Evolutionary conservation across 495 filamentous ascomycete species (phyloP), one percentile per base, ranked within the genome.

Genomic region (Aspergillus coremiiformis): DNA sequence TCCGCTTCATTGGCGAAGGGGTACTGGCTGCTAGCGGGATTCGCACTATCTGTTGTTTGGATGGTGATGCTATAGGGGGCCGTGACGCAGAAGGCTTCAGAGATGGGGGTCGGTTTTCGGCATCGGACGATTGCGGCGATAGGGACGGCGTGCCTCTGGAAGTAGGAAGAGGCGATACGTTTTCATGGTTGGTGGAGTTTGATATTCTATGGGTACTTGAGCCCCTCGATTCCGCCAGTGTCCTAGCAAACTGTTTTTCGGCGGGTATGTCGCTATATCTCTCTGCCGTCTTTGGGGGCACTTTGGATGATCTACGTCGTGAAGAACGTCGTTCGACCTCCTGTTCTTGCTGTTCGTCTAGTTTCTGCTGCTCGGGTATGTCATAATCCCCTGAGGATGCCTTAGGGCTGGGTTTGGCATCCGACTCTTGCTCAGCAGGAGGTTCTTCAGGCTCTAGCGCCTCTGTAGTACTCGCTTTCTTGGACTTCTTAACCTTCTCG

Each of bases 61-160:
- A 63, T 7, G 76, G 69, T 4, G 75, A 74, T 27, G 57, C 47
- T 15, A 66, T 51, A 30, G 60, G 56, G 26, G 61, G 60, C 4
- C 71, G 56, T 14, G 62, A 67, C 62, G 55, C 60, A 43, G 76
- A 71, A 3, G 74, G 76, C 47, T 76, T 79, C 4, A 82, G 79
- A 1, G 83, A 84, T 3, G 86, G 87, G 0, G 85, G 86, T 15
- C 78, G 81, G 55, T 90, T 90, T 61, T 90, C 87, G 1, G 84
- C 86, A 67, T 90, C 83, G n/a, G 87, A 90, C 4, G 86, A 83
- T 53, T 89, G 85, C 0, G 84, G 82, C 9, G 87, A 86, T 42
- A 76, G 75, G 1, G 83, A 83, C 5, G 81, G 81, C 1, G 78
- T 70, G 43, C 53, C 62, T 49, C 59, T 63, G 7, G 59, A 63